Evolutionary conservation across 1,284 basidiomycete species (phyloP), one percentile per base, ranked within the genome.

Genomic region (Cutaneotrichosporon sp.): DNA sequence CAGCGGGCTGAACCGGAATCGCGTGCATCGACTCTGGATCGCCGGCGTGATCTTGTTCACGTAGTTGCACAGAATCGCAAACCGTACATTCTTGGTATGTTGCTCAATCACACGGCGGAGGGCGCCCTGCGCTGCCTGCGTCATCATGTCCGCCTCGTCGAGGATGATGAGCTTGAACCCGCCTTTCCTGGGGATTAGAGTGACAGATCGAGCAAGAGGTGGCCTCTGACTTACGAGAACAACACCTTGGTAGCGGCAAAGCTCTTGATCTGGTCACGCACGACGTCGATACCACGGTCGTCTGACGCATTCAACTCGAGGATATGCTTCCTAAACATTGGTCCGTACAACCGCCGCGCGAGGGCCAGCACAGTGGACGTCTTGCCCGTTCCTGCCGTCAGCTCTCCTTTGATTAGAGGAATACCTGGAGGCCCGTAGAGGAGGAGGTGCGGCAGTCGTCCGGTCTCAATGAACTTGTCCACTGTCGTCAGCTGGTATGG

Each of bases 141-240:
- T 99, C 97, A 99, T 99, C 89, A 97, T 97, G 83, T 99, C 97
- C 22, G 97, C 97, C 81, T 99, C 97, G 73, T 99, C 97, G 31
- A 99, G 87, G 65, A 99, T 89, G 78, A 99, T 97, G 74, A 99
- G 88, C 79, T 99, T 99, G 87, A 90, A 98, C 18, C 51, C 51
- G 31, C 92, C 92, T 72, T 93, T 93, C 7, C 91, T 87, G 67
- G 40, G 6, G 13, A 50, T 60, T 32, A 64, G 58, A n/a, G 10
- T 21, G 18, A 22, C 16, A 13, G 3, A 30, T 13, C 34, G 11
- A 36, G 8, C 34, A 13, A 36, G 34, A 26, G 26, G 26, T 26
- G 26, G 26, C 26, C 9, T 26, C 16, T 22, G 21, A 74, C 80
- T 26, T 66, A 83, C 80, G 79, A 82, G 73, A 85, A 86, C 47